Base-by-base conservation (phyloP, 805 yeast species). In the Metschnikowia matae region DNA sequence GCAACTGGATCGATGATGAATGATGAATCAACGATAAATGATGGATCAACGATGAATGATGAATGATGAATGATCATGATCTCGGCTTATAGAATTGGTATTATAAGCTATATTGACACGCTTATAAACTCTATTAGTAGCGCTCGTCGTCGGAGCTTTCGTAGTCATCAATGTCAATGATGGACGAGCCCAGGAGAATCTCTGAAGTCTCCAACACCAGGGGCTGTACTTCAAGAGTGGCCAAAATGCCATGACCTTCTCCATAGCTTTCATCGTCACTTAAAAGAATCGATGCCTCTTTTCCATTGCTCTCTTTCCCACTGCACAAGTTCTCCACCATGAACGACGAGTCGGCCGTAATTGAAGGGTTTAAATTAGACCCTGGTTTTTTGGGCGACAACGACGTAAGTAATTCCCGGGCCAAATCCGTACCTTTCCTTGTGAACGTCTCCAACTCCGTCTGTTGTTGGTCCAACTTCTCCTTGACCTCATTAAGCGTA, bases 1-100 rank as follows among this genome's bases (percentile, higher is more conserved):
- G 71, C 54, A 91, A 89, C 41, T 91, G 98, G 98, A 72, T 87
- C 53, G 74, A 72, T 45, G 77, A 73, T 21, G 70, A 65, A 23
- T 23, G 26, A 18, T 18, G 20, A 3, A 18, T 18, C 20, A 18
- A 18, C 3, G 20, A 18, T 18, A 3, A 18, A 18, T 18, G 3
- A 18, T 91, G 98, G 98, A 72, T 87, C 53, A 74, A 72, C 45
- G 77, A 73, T 21, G 69, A 65, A 23, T 23, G 26, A 18, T 18
- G 20, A 74, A 72, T 45, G 77, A 73, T 21, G 70, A 21, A 21
- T 21, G 23, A 21, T 21, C 23, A 21, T 26, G 29, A 26, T 26
- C 29, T 8, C 29, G 29, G 29, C 29, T 26, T 26, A 26, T 26
- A 26, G 29, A 26, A 11, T 26, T 26, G 4, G 10, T 26, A 26